A percentile compares a stretch with the other conserved stretches of the same genome.
Evolutionary conservation across 139 green algal genomes (phyloP).

Genomic region (Chlorella vulgaris): DNA sequence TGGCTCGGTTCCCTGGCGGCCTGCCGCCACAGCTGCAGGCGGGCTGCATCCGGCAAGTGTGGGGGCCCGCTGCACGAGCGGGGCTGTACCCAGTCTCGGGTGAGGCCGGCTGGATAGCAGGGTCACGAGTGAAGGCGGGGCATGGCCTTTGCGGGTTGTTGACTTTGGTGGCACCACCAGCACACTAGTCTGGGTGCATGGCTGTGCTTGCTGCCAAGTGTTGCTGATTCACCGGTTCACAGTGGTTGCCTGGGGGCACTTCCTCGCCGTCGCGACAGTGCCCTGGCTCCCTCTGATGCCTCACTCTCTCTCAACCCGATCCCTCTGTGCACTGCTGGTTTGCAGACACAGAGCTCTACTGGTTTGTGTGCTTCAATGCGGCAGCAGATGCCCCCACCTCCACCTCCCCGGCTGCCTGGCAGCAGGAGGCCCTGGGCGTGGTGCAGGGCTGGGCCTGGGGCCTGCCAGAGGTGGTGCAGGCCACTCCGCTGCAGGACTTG

Average conservation of each 20-base stretch:
- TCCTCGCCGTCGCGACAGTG: background rate
- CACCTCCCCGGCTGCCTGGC: slow-evolving; percentile 23
- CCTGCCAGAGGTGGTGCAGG: slow-evolving; percentile 45
- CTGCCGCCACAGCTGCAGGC: slow-evolving; percentile 9
- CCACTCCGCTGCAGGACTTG: slow-evolving; percentile 50
- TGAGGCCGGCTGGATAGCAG: background rate
- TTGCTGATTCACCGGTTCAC: too few species aligned
- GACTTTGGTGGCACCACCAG: background rate
- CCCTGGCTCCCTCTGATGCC: background rate
- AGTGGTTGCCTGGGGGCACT: background rate
- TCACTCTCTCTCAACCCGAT: too few species aligned
- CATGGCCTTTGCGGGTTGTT: background rate
- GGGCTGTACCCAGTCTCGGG: slow-evolving; percentile 74
- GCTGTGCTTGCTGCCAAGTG: too few species aligned
- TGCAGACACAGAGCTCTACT: slow-evolving; percentile 64
- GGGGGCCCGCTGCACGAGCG: slow-evolving; percentile 56
- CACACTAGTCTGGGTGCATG: too few species aligned
- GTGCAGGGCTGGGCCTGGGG: slow-evolving; percentile 61
- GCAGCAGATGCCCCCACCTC: background rate
- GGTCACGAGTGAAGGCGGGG: background rate
- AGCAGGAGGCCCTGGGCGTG: slow-evolving; percentile 44
- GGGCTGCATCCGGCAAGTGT: slow-evolving; percentile 56
- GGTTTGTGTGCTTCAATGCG: slow-evolving; percentile 59
- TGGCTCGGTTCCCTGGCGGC: slow-evolving; percentile 39
- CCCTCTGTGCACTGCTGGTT: too few species aligned